Percentiles rank a stretch among this genome's conserved stretches.
These are phyloP conservation scores for Saccharomyces hybrid DNA, from an alignment of 1,139 yeast genomes.

Conservation along the genomic window DNA sequence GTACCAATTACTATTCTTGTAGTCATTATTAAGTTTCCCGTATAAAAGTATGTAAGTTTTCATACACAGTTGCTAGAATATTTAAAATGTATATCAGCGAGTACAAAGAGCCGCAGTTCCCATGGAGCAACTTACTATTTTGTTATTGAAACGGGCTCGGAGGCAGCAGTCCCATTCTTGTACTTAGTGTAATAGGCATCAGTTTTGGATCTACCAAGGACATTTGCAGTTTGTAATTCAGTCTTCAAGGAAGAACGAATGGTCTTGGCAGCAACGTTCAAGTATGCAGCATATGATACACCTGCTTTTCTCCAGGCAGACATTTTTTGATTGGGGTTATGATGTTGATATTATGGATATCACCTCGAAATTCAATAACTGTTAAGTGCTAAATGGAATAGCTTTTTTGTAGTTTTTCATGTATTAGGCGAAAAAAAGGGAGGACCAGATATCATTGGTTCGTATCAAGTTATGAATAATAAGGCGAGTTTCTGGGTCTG, in stretches of 20 bases:
- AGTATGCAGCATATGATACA: slow-evolving; percentile 76
- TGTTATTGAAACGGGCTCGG: slow-evolving; percentile 34
- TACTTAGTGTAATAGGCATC: slow-evolving; percentile 73
- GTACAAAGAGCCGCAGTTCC: slow-evolving; percentile 1
- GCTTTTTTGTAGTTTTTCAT: no score
- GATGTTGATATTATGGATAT: no score
- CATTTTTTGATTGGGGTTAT: slow-evolving; percentile 34
- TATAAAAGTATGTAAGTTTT: slow-evolving; percentile 2
- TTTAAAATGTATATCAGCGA: slow-evolving; percentile 1
- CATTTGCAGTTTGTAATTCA: slow-evolving; percentile 69
- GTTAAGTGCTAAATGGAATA: no score
- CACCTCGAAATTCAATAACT: background rate
- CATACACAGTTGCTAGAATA: slow-evolving; percentile 1
- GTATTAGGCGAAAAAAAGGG: no score
- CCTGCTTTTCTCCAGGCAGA: slow-evolving; percentile 84
- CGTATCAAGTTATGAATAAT: no score
- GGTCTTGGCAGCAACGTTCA: slow-evolving; percentile 84
- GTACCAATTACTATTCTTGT: background rate
- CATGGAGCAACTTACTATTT: slow-evolving; percentile 12
- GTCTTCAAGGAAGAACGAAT: slow-evolving; percentile 86
- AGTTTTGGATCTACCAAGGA: slow-evolving; percentile 57
- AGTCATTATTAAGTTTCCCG: slow-evolving; percentile 1
- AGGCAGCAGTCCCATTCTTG: slow-evolving; percentile 52
- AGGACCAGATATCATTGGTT: no score
- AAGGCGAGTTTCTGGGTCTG: background rate